Conservation (phyloP, 2,329 filamentous ascomycete genomes). For the Botryotinia narcissicola region DNA sequence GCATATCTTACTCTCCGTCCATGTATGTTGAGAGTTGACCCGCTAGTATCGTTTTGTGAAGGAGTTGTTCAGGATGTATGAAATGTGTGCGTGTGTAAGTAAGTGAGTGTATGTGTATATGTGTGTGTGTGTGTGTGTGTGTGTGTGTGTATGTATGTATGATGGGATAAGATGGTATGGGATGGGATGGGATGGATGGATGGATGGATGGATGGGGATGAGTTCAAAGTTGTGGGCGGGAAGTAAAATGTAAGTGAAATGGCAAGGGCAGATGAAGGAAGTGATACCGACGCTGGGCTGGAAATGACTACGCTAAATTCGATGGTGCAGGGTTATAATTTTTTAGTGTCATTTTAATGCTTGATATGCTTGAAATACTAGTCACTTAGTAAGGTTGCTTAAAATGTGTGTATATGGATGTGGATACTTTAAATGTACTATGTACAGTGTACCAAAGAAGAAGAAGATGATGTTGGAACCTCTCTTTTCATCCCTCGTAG, state of each 20-base stretch:
- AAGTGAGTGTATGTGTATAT: background rate
- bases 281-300: background rate
- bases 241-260: constrained; percentile 11
- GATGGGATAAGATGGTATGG: background rate
- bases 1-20: background rate
- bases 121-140: background rate
- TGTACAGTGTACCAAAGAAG: background rate
- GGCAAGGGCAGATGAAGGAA: background rate
- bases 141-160: background rate
- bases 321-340: background rate
- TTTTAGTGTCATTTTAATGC: constrained; percentile 6
- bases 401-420: background rate
- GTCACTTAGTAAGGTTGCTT: background rate
- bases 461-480: no score
- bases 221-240: background rate
- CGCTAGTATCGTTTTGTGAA: background rate
- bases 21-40: background rate
- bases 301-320: constrained; percentile 16
- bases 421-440: background rate
- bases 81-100: background rate
- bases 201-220: background rate
- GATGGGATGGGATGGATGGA: background rate
- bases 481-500: no score
- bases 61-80: background rate
- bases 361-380: background rate